phyloP scores from a whole-genome alignment of 1,139 yeast genomes.

The Debaryomyces nepalensis region DNA sequence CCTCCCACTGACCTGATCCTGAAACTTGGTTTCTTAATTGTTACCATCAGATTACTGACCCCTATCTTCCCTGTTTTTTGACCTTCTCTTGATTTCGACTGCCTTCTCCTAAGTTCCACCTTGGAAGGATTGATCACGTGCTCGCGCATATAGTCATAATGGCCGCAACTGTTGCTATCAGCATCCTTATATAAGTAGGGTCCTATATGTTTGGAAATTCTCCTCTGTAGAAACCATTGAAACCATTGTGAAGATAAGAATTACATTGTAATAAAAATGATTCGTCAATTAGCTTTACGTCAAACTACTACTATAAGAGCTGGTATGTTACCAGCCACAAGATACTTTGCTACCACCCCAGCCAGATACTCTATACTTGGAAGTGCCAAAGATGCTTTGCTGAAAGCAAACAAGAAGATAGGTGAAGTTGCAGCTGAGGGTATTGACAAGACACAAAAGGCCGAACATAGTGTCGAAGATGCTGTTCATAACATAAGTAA shows the following conservation, averaged over 20 bases:
- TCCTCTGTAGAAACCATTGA: too few relatives aligned
- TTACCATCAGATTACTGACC: too few relatives aligned
- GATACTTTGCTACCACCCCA: slow-evolving; percentile 9
- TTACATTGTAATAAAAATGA: slow-evolving; percentile 18
- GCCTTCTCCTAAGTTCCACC: too few relatives aligned
- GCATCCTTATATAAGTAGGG: slow-evolving; percentile 4
- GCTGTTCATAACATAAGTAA: slow-evolving; percentile 15
- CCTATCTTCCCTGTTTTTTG: too few relatives aligned
- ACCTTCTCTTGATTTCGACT: too few relatives aligned
- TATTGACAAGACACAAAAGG: slow-evolving; percentile 28
- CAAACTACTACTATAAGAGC: slow-evolving; percentile 14
- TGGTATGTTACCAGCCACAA: slow-evolving; percentile 8
- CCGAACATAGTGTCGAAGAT: slow-evolving; percentile 14
- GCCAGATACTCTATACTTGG: slow-evolving; percentile 32
- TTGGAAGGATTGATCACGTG: too few relatives aligned
- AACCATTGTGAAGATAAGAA: too few relatives aligned
- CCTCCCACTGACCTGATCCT: too few relatives aligned
- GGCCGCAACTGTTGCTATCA: slow-evolving; percentile 12
- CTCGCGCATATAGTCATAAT: slow-evolving; percentile 4
- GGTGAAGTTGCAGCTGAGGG: slow-evolving; percentile 37
- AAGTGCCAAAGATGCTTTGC: slow-evolving; percentile 40
- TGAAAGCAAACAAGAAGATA: slow-evolving; percentile 37
- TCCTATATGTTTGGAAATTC: not conserved
- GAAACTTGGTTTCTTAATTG: too few relatives aligned
- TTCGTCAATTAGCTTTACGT: slow-evolving; percentile 22